These are phyloP conservation scores for Dendrobium chrysotoxum DNA, from an alignment of 106 monocot species.

Conservation along the genomic window DNA sequence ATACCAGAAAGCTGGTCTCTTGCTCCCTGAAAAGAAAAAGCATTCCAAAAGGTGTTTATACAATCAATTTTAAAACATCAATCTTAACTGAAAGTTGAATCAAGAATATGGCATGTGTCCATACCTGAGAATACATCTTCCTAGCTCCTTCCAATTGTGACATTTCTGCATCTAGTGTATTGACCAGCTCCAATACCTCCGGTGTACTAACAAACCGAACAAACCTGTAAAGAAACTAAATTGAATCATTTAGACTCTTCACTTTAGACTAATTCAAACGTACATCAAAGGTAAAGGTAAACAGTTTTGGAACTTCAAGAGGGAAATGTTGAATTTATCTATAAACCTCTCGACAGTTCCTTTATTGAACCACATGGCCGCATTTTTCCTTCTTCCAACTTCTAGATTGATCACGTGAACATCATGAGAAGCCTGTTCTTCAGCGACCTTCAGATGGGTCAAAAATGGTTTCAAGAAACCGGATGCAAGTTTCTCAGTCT, in stretches of 20 bases:
- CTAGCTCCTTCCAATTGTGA: constrained; percentile 86
- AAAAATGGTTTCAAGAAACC: constrained; percentile 90
- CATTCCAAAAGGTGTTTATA: constrained; percentile 7
- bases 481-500: constrained; percentile 83
- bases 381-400: constrained; percentile 19
- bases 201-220: constrained; percentile 97
- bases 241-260: neutral
- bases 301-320: neutral
- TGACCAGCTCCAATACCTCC: constrained; percentile 82
- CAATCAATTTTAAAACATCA: neutral
- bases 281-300: neutral
- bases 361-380: constrained; percentile 24
- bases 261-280: neutral
- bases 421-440: constrained; percentile 55
- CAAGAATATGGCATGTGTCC: neutral
- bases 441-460: constrained; percentile 71
- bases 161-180: constrained; percentile 89
- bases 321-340: neutral
- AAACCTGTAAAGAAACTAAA: constrained; percentile 50
- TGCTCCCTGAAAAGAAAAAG: constrained; percentile 13
- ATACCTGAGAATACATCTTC: constrained; percentile 75
- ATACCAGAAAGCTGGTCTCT: constrained; percentile 13
- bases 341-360: constrained; percentile 28
- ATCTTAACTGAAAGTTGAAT: neutral
- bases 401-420: constrained; percentile 36